Percentiles rank a stretch among this genome's conserved stretches.
phyloP scores from a whole-genome alignment of 345 rosid genomes.

The Chamaenerion angustifolium region DNA sequence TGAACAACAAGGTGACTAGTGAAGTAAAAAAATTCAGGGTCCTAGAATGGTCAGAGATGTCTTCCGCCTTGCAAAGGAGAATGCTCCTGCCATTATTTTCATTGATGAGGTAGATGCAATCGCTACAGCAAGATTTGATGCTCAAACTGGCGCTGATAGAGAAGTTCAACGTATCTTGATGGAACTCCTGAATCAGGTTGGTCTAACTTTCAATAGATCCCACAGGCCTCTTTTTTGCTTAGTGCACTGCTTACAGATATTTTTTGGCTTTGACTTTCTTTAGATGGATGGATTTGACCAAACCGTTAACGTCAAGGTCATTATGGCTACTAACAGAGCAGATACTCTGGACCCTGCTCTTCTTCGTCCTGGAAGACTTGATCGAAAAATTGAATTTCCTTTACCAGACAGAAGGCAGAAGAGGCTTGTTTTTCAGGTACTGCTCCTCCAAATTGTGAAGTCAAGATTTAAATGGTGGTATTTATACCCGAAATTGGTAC shows the following conservation, averaged over 20 bases:
- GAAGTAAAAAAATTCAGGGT: slow-evolving; percentile 29
- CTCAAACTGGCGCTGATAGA: slow-evolving; percentile 99
- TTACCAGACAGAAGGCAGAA: slow-evolving; percentile 95
- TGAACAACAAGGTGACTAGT: no score
- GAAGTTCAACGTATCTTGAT: slow-evolving; percentile 95
- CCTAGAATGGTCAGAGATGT: slow-evolving; percentile 99
- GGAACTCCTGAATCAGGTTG: slow-evolving; percentile 93
- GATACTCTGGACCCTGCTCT: slow-evolving; percentile 98
- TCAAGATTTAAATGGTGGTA: neutral
- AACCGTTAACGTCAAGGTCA: slow-evolving; percentile 94
- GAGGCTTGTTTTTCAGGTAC: slow-evolving; percentile 96
- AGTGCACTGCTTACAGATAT: slow-evolving; percentile 1
- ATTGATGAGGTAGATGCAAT: slow-evolving; percentile 98
- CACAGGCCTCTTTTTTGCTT: neutral
- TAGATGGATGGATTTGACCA: slow-evolving; percentile 95
- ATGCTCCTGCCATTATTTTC: slow-evolving; percentile 96
- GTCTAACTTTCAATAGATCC: neutral
- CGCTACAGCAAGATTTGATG: slow-evolving; percentile 98
- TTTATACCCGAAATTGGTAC: neutral
- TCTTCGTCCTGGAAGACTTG: slow-evolving; percentile 95
- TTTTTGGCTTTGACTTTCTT: slow-evolving; percentile 13
- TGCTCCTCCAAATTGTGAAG: neutral
- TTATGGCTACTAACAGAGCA: slow-evolving; percentile 94
- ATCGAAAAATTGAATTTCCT: slow-evolving; percentile 87
- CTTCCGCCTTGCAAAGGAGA: slow-evolving; percentile 94